Conservation (phyloP, 345 rosid genomes). For the Leavenworthia alabamica region DNA sequence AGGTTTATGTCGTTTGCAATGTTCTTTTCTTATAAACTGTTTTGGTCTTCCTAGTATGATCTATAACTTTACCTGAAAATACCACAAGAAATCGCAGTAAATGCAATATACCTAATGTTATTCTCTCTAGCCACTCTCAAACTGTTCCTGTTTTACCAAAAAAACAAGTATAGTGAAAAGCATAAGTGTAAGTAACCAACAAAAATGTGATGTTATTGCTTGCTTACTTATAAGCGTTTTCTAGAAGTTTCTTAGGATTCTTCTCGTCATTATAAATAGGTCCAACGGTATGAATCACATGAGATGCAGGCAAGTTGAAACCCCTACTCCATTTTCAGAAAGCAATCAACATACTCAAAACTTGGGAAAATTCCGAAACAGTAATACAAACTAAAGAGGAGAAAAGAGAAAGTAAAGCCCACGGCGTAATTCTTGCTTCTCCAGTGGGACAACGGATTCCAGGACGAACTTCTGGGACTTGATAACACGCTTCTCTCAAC, state of each 20-base stretch:
- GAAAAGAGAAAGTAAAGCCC: neutral
- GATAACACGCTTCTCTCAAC: slow-evolving; percentile 56
- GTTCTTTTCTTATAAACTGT: neutral
- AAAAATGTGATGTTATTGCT: neutral
- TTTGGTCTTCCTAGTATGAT: neutral
- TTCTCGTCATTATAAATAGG: slow-evolving; percentile 47
- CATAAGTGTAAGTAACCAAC: neutral
- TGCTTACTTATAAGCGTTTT: slow-evolving; percentile 57
- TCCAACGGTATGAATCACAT: slow-evolving; percentile 83
- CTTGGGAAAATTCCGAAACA: neutral
- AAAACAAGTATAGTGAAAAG: neutral
- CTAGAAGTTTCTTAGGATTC: slow-evolving; percentile 48
- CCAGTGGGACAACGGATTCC: slow-evolving; percentile 78
- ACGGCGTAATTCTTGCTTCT: slow-evolving; percentile 87
- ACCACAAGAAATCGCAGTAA: slow-evolving; percentile 85
- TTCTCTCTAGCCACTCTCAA: slow-evolving; percentile 56
- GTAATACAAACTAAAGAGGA: neutral
- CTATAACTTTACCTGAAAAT: slow-evolving; percentile 41
- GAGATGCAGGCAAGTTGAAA: slow-evolving; percentile 64
- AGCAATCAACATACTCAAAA: neutral
- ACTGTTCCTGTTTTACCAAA: slow-evolving; percentile 48
- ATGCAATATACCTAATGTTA: slow-evolving; percentile 57
- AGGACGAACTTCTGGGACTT: slow-evolving; percentile 54
- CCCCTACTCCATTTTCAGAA: slow-evolving; percentile 41
- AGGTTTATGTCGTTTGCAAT: neutral